A percentile compares a stretch with the other conserved stretches of the same genome.
phyloP scores from a whole-genome alignment of 78 protist genomes.

The Capsaspora owczarzaki region DNA sequence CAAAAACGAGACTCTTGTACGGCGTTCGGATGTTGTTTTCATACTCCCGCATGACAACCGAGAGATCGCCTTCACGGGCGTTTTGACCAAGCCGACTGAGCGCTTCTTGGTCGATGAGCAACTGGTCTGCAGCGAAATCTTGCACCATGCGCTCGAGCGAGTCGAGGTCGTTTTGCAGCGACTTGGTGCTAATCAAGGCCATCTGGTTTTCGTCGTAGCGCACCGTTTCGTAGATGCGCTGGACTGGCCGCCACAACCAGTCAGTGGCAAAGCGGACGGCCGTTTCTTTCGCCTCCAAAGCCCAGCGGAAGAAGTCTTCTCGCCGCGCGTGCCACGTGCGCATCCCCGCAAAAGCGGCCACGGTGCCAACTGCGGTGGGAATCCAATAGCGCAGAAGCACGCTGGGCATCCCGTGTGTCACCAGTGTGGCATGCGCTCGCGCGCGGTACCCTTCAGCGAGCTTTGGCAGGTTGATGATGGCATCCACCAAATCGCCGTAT shows the following conservation, averaged over 20 bases:
- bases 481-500: too few relatives aligned
- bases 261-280: neutral
- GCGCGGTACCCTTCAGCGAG: too few relatives aligned
- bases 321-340: too few relatives aligned
- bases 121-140: neutral
- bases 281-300: too few relatives aligned
- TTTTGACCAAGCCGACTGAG: neutral
- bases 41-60: neutral
- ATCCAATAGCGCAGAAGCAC: too few relatives aligned
- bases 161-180: neutral
- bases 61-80: neutral
- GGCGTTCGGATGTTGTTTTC: neutral
- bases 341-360: too few relatives aligned
- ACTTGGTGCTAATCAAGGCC: neutral
- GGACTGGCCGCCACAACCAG: neutral
- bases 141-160: constrained; percentile 19
- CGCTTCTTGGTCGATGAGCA: neutral
- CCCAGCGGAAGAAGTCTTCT: too few relatives aligned
- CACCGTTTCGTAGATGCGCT: neutral
- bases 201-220: neutral
- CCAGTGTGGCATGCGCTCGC: too few relatives aligned
- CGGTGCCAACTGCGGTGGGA: too few relatives aligned
- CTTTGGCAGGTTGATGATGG: too few relatives aligned
- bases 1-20: neutral
- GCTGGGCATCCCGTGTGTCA: too few relatives aligned